These are phyloP conservation scores for Rhizopus arrhizus DNA, from an alignment of 371 early-diverging fungal species.

Conservation along the genomic window DNA sequence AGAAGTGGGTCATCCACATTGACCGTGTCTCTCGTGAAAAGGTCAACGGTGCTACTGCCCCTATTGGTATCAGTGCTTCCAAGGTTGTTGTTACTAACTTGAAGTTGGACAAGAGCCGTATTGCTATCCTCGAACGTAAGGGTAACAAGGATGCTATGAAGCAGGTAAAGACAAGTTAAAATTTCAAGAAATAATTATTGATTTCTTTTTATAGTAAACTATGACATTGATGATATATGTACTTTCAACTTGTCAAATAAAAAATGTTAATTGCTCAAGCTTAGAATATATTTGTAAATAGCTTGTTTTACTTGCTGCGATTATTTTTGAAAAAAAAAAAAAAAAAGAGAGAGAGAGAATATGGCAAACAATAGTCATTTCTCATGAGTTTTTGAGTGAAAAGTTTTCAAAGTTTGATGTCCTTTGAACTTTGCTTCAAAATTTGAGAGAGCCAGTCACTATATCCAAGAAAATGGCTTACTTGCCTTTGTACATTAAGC, in stretches of 20 bases:
- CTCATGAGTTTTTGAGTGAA: too few species aligned
- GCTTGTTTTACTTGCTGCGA: background rate
- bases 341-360: too few species aligned
- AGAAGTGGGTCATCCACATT: slow-evolving; percentile 97
- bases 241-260: slow-evolving; percentile 1
- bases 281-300: background rate
- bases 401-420: too few species aligned
- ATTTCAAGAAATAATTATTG: background rate
- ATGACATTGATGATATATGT: background rate
- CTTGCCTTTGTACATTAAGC: too few species aligned
- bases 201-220: slow-evolving; percentile 2
- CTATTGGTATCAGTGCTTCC: slow-evolving; percentile 95
- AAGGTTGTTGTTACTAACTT: slow-evolving; percentile 95
- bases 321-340: background rate
- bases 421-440: too few species aligned
- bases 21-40: slow-evolving; percentile 95
- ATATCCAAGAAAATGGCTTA: too few species aligned
- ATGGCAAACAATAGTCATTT: too few species aligned
- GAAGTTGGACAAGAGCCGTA: slow-evolving; percentile 96
- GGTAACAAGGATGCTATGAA: slow-evolving; percentile 45
- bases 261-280: background rate
- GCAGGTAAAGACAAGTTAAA: slow-evolving; percentile 28
- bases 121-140: slow-evolving; percentile 84
- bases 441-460: too few species aligned
- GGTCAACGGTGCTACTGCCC: slow-evolving; percentile 92